phyloP scores from a whole-genome alignment of 345 rosid species.

The Citrus glauca region DNA sequence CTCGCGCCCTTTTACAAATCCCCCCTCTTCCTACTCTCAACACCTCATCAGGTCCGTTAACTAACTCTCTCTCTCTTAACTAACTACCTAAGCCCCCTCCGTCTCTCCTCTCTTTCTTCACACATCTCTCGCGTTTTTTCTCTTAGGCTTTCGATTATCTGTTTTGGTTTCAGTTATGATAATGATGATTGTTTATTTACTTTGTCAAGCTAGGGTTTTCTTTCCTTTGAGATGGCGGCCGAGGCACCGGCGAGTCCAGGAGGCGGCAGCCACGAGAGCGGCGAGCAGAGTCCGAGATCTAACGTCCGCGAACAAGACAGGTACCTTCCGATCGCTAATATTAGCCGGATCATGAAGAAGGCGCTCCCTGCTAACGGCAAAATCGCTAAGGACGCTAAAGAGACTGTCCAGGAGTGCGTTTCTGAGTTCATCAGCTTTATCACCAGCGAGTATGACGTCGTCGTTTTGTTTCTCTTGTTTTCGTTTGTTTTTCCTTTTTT shows the following conservation, averaged over 20 bases:
- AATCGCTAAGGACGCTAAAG: slow-evolving; percentile 97
- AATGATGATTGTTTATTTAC: not conserved
- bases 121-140: not conserved
- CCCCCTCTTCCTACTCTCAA: not conserved
- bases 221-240: slow-evolving; percentile 36
- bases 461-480: not conserved
- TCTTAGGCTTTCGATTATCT: not conserved
- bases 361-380: slow-evolving; percentile 90
- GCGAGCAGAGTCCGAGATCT: slow-evolving; percentile 85
- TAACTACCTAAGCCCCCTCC: not conserved
- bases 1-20: slow-evolving; percentile 73
- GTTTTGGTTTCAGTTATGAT: not conserved
- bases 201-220: slow-evolving; percentile 28
- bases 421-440: slow-evolving; percentile 95
- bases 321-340: slow-evolving; percentile 90
- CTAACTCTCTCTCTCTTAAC: not conserved
- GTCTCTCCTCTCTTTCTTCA: not conserved
- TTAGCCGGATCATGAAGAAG: slow-evolving; percentile 92
- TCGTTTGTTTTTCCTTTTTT: not conserved
- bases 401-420: slow-evolving; percentile 93
- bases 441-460: slow-evolving; percentile 80
- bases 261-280: slow-evolving; percentile 78
- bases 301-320: slow-evolving; percentile 89
- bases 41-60: not conserved
- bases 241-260: slow-evolving; percentile 65